Conservation (phyloP, 1,284 basidiomycete genomes). For the Irpex sp. region DNA sequence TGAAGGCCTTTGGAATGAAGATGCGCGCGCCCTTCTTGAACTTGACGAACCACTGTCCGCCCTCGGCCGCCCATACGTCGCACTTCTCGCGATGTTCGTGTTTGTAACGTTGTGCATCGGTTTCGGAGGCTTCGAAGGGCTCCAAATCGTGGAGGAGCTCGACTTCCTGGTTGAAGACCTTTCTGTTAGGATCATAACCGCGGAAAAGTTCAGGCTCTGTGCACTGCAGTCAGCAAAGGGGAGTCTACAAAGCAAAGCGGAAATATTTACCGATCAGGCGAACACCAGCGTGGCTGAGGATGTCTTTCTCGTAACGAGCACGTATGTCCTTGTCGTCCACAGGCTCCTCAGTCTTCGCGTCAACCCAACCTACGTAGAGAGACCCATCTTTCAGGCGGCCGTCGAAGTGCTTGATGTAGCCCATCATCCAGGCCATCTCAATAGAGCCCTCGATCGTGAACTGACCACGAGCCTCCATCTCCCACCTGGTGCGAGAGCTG, state of each 20-base stretch:
- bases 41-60: conserved; percentile 95
- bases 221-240: conserved; percentile 11
- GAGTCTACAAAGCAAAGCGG: conserved; percentile 7
- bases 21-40: conserved; percentile 98
- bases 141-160: conserved; percentile 97
- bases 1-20: conserved; percentile 92
- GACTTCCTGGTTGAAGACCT: conserved; percentile 95
- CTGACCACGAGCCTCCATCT: conserved; percentile 94
- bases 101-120: conserved; percentile 95
- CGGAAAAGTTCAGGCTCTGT: conserved; percentile 95
- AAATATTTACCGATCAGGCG: conserved; percentile 79
- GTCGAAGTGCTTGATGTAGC: conserved; percentile 97
- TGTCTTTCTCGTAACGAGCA: conserved; percentile 92
- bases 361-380: conserved; percentile 97
- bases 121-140: conserved; percentile 88
- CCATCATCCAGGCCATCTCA: conserved; percentile 99
- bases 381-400: conserved; percentile 91
- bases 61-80: conserved; percentile 88
- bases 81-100: conserved; percentile 96
- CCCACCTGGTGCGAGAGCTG: conserved; percentile 97
- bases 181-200: conserved; percentile 96
- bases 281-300: conserved; percentile 90
- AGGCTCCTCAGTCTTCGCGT: conserved; percentile 92
- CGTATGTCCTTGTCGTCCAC: conserved; percentile 98
- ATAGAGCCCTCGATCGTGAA: conserved; percentile 97